Evolutionary conservation across 306 rosid genomes (phyloP).

Genomic region (Castanospermum australe): DNA sequence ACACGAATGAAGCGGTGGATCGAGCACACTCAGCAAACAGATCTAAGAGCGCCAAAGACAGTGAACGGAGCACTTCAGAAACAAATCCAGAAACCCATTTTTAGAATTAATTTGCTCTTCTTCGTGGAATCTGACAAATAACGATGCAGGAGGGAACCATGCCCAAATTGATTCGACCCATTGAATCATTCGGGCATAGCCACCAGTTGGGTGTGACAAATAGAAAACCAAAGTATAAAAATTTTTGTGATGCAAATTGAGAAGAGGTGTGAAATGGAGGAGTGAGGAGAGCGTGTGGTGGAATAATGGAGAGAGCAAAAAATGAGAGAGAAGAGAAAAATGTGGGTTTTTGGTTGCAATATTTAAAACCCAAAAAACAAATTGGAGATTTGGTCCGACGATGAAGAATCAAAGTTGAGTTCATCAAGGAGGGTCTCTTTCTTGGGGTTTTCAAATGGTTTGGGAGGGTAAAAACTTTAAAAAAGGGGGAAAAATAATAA

Average conservation of each 20-base stretch:
- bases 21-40: constrained; percentile 25
- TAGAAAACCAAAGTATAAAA: background rate
- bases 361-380: background rate
- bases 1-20: constrained; percentile 31
- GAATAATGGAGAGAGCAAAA: constrained; percentile 22
- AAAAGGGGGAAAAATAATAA: background rate
- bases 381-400: constrained; percentile 36
- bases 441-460: constrained; percentile 46
- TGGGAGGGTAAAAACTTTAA: constrained; percentile 38
- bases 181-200: background rate
- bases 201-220: background rate
- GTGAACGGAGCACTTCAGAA: constrained; percentile 24
- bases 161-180: constrained; percentile 3
- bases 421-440: constrained; percentile 40
- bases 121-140: constrained; percentile 19
- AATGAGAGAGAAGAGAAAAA: constrained; percentile 6
- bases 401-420: constrained; percentile 38
- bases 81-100: constrained; percentile 29
- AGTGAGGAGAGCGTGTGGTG: constrained; percentile 11
- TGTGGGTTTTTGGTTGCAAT: background rate
- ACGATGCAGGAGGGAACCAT: background rate
- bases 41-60: constrained; percentile 24
- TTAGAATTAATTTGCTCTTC: constrained; percentile 10
- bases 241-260: background rate
- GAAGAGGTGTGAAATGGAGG: constrained; percentile 11